These are phyloP conservation scores for Naganishia kalamii DNA, from an alignment of 768 basidiomycete species.

Conservation along the genomic window DNA sequence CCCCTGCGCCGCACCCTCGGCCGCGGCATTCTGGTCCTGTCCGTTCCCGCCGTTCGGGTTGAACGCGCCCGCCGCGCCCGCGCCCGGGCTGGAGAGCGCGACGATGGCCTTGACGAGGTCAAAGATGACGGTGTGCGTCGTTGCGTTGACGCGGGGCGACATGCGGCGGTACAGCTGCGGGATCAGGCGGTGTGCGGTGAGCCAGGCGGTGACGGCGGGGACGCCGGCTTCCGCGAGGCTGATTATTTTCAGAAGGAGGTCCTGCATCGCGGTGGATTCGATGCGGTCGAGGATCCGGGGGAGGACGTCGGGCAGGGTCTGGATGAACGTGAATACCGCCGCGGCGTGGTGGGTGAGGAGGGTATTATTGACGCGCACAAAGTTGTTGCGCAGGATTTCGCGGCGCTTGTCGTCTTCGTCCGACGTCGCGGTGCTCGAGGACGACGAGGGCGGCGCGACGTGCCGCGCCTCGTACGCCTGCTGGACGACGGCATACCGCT, in stretches of 20 bases:
- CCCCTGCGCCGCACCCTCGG: neutral
- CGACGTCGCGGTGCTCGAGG: constrained; percentile 32
- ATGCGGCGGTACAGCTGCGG: constrained; percentile 71
- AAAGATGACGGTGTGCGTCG: constrained; percentile 76
- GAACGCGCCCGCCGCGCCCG: constrained; percentile 48
- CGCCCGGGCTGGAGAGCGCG: constrained; percentile 68
- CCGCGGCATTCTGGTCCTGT: constrained; percentile 29
- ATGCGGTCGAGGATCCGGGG: constrained; percentile 77
- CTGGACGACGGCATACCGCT: neutral
- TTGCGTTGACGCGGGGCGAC: constrained; percentile 65
- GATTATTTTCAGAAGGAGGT: constrained; percentile 81
- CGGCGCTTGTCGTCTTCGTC: constrained; percentile 64
- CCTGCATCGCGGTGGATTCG: constrained; percentile 82
- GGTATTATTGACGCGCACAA: constrained; percentile 85
- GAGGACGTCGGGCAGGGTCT: constrained; percentile 70
- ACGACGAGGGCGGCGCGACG: constrained; percentile 60
- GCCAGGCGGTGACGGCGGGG: constrained; percentile 81
- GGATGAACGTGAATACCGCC: constrained; percentile 87
- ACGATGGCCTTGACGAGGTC: constrained; percentile 93
- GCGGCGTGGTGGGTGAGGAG: constrained; percentile 81
- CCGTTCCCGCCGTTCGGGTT: constrained; percentile 62
- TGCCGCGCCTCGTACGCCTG: constrained; percentile 22
- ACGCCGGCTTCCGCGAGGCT: constrained; percentile 77
- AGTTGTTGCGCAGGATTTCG: constrained; percentile 82
- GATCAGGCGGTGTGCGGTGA: constrained; percentile 77